Conservation (phyloP, 306 rosid species). For the Lagenaria siceraria region DNA sequence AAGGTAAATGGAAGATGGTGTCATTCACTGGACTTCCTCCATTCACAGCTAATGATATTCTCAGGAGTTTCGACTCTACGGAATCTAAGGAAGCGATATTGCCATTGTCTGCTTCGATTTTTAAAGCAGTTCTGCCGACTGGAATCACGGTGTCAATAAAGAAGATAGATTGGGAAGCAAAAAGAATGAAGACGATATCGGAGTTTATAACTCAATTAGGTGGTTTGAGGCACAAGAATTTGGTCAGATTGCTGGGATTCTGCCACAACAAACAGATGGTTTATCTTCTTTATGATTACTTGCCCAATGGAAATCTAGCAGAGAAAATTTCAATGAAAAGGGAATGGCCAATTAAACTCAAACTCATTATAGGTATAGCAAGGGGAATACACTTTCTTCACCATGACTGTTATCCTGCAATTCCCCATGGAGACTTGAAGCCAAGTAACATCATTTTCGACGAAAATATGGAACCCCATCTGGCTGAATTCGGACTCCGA, state of each 20-base stretch:
- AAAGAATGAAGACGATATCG: conserved; percentile 25
- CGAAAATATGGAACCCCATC: conserved; percentile 78
- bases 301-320: conserved; percentile 68
- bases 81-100: conserved; percentile 30
- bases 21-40: conserved; percentile 73
- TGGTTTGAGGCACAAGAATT: conserved; percentile 62
- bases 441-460: conserved; percentile 69
- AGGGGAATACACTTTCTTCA: conserved; percentile 83
- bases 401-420: conserved; percentile 68
- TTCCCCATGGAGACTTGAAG: conserved; percentile 79
- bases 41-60: conserved; percentile 66
- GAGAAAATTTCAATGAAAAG: conserved; percentile 51
- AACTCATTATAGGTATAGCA: conserved; percentile 53
- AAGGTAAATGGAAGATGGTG: conserved; percentile 73
- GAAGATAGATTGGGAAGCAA: conserved; percentile 60
- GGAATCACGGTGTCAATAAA: conserved; percentile 77
- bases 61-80: conserved; percentile 45
- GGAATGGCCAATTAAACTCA: conserved; percentile 65
- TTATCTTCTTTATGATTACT: conserved; percentile 61
- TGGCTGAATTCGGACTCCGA: conserved; percentile 74
- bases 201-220: conserved; percentile 48
- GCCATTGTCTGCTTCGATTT: conserved; percentile 32
- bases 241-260: conserved; percentile 50
- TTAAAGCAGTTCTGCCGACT: conserved; percentile 74
- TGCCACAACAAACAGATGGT: conserved; percentile 71